These are phyloP conservation scores for Scortechinia acanthostroma DNA, from an alignment of 2,329 filamentous ascomycete genomes.

Conservation along the genomic window DNA sequence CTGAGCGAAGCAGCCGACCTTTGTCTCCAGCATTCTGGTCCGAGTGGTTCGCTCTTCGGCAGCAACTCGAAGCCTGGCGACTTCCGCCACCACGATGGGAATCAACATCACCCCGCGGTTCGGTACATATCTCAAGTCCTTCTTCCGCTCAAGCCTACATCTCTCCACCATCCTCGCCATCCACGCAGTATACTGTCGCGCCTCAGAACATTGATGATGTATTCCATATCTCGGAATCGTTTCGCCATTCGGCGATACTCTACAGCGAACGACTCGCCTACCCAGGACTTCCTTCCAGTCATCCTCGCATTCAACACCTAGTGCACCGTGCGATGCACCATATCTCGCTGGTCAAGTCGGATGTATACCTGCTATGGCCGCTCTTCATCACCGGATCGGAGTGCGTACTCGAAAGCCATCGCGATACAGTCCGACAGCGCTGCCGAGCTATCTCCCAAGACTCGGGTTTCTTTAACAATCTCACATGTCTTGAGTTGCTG, in stretches of 20 bases:
- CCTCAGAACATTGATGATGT: background rate
- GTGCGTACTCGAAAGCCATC: constrained; percentile 46
- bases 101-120: no score
- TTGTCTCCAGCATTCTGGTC: background rate
- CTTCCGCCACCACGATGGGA: background rate
- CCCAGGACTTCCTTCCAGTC: constrained; percentile 42
- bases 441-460: constrained; percentile 58
- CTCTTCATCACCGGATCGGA: constrained; percentile 60
- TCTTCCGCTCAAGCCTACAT: background rate
- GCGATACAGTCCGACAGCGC: constrained; percentile 45
- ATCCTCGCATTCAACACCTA: constrained; percentile 48
- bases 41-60: background rate
- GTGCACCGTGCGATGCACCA: constrained; percentile 49
- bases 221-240: constrained; percentile 46
- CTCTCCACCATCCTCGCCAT: background rate
- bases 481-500: constrained; percentile 52
- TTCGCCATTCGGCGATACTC: constrained; percentile 54
- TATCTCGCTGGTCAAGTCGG: constrained; percentile 38
- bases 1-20: background rate
- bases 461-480: constrained; percentile 60
- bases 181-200: background rate
- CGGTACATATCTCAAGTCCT: background rate
- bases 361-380: constrained; percentile 63
- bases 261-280: constrained; percentile 58
- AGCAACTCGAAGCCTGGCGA: background rate